These are phyloP conservation scores for Cardamine resedifolia DNA, from an alignment of 345 rosid genomes.

Conservation along the genomic window DNA sequence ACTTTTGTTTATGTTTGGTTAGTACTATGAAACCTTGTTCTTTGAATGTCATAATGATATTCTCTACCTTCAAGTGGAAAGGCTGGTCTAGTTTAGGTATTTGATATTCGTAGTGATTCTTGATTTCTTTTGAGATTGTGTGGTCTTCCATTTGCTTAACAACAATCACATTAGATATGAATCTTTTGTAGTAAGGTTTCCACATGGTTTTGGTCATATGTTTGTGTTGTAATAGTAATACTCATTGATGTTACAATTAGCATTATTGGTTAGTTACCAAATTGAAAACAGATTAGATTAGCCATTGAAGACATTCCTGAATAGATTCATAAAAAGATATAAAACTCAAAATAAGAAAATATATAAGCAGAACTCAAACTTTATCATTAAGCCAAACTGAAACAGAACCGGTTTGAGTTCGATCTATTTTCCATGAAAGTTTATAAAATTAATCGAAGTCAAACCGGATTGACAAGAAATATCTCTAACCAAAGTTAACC, in stretches of 20 bases:
- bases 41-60: constrained; percentile 13
- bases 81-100: not conserved
- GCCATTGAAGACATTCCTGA: not conserved
- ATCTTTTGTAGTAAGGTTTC: not conserved
- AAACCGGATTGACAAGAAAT: not conserved
- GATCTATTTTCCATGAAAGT: not conserved
- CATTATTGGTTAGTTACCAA: not conserved
- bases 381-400: not conserved
- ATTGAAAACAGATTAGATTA: not conserved
- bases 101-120: not conserved
- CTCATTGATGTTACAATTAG: not conserved
- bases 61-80: not conserved
- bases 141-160: no score
- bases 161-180: not conserved
- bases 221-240: not conserved
- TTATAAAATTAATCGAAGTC: not conserved
- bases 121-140: not conserved
- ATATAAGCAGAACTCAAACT: not conserved
- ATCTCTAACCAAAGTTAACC: not conserved
- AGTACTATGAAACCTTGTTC: constrained; percentile 4
- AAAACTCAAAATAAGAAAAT: not conserved
- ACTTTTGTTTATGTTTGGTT: not conserved
- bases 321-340: not conserved
- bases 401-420: not conserved
- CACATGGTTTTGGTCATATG: not conserved